These are phyloP conservation scores for Clarireedia paspali DNA, from an alignment of 2,329 filamentous ascomycete species.

Conservation along the genomic window DNA sequence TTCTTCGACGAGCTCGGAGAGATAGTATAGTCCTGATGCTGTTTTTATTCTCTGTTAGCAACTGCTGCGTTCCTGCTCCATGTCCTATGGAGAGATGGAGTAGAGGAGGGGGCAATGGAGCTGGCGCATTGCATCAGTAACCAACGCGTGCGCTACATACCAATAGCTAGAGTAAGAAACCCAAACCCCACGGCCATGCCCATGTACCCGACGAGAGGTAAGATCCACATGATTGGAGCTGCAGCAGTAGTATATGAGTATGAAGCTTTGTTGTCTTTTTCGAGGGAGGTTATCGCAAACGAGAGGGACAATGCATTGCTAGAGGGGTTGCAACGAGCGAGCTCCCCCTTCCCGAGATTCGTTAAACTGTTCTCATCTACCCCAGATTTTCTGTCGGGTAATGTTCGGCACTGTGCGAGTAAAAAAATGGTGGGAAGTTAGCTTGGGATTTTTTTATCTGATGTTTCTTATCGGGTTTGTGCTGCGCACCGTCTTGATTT, in stretches of 20 bases:
- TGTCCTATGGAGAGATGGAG: background rate
- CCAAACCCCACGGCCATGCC: conserved; percentile 84
- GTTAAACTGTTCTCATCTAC: conserved; percentile 8
- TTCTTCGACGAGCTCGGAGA: conserved; percentile 96
- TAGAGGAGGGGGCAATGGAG: background rate
- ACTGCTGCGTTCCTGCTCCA: background rate
- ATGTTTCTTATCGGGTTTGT: background rate
- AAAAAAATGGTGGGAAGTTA: conserved; percentile 10
- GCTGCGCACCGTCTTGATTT: too few species aligned
- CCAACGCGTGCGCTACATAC: conserved; percentile 37
- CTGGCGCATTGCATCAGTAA: too few species aligned
- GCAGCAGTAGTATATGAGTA: background rate
- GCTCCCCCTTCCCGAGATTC: background rate
- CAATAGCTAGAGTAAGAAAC: conserved; percentile 91
- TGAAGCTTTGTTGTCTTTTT: background rate
- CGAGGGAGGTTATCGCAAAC: background rate
- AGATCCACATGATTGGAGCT: conserved; percentile 65
- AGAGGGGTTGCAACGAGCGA: background rate
- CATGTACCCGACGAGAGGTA: conserved; percentile 83
- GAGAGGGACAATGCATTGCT: background rate
- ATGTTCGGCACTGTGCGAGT: conserved; percentile 6
- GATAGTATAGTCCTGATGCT: conserved; percentile 97
- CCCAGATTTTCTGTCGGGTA: conserved; percentile 9
- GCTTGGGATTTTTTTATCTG: conserved; percentile 1
- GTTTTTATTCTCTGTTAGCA: conserved; percentile 7